Conservation (phyloP, 257 asterid species). For the Solanum etuberosum region DNA sequence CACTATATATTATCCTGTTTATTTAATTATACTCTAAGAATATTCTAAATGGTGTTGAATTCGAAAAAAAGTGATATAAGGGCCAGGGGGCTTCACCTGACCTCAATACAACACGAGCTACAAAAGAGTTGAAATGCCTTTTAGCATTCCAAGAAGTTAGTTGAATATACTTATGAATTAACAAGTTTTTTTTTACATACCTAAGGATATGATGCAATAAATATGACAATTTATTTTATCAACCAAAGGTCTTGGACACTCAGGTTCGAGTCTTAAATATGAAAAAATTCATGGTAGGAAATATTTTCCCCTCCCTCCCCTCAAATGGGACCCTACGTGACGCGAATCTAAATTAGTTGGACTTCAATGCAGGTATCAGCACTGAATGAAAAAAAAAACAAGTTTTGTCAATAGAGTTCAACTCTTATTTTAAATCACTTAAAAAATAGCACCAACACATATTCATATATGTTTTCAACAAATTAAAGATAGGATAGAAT, state of each 20-base stretch:
- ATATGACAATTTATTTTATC: too few species aligned
- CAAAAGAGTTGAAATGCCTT: not conserved
- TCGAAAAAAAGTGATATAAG: not conserved
- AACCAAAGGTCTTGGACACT: rapidly evolving
- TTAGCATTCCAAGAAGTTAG: not conserved
- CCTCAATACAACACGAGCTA: not conserved
- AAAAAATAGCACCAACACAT: too few species aligned
- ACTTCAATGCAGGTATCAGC: rapidly evolving
- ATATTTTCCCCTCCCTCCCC: rapidly evolving
- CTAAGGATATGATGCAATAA: not conserved
- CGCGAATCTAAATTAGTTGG: not conserved
- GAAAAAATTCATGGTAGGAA: too few species aligned
- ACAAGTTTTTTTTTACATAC: not conserved
- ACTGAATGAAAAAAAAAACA: too few species aligned
- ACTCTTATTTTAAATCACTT: not conserved
- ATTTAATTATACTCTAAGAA: not conserved
- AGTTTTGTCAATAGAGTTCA: not conserved
- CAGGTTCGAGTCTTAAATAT: too few species aligned
- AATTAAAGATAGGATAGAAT: too few species aligned
- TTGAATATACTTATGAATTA: not conserved
- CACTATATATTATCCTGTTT: not conserved
- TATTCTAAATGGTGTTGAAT: not conserved
- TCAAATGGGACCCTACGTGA: too few species aligned
- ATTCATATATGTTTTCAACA: too few species aligned
- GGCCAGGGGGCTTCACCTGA: not conserved